Conservation (phyloP, 805 yeast species). For the Suhomyces canberraensis region DNA sequence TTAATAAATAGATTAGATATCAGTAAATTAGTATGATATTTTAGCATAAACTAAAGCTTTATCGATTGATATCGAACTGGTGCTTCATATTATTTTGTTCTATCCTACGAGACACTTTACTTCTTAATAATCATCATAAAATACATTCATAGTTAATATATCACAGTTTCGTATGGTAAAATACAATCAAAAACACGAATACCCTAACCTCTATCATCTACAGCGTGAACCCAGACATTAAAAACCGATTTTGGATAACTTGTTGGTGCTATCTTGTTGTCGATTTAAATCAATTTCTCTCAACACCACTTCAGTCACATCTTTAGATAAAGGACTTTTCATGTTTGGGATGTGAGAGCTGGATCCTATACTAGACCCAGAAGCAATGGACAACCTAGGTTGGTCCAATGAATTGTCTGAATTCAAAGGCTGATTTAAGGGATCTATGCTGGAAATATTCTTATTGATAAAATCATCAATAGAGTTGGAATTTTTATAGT, state of each 20-base stretch:
- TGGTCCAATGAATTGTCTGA: neutral
- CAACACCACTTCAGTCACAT: slow-evolving; percentile 2
- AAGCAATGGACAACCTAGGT: neutral
- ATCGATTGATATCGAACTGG: no score
- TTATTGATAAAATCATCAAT: slow-evolving; percentile 31
- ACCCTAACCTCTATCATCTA: neutral
- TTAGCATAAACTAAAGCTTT: no score
- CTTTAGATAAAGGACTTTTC: slow-evolving; percentile 8
- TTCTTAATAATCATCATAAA: no score
- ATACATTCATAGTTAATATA: no score
- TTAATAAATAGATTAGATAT: neutral
- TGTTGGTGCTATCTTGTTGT: neutral
- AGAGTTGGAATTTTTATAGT: slow-evolving; percentile 17
- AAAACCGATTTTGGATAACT: neutral
- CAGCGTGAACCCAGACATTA: neutral
- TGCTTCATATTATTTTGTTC: no score
- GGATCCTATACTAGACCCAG: slow-evolving; percentile 4
- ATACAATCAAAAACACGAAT: no score
- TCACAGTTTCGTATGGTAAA: no score
- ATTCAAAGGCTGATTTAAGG: slow-evolving; percentile 11
- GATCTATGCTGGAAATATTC: slow-evolving; percentile 25
- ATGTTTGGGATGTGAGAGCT: slow-evolving; percentile 1
- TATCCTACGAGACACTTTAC: no score
- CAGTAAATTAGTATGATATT: no score
- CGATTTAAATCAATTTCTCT: neutral